Percentiles rank a stretch among this genome's conserved stretches.
These are phyloP conservation scores for Ciborinia camelliae DNA, from an alignment of 2,329 filamentous ascomycete species.

Conservation along the genomic window DNA sequence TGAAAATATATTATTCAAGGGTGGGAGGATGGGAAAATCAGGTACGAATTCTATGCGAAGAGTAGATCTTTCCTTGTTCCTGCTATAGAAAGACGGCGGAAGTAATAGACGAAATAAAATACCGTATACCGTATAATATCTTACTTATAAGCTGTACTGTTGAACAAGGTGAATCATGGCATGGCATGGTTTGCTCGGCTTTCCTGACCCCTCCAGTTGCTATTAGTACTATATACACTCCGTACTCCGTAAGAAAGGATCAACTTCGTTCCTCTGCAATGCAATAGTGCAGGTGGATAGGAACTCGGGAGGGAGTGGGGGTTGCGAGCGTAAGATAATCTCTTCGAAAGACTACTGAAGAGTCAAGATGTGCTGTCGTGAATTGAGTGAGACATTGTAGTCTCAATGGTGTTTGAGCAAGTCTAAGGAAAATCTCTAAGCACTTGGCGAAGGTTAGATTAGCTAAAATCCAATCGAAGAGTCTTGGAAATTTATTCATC, in stretches of 20 bases:
- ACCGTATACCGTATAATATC: too few species aligned
- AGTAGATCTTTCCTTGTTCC: not conserved
- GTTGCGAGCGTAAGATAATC: constrained; percentile 5
- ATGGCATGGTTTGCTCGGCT: not conserved
- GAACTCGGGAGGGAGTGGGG: constrained; percentile 1
- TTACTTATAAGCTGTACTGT: not conserved
- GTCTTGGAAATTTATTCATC: not conserved
- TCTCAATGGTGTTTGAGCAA: not conserved
- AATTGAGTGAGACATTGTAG: too few species aligned
- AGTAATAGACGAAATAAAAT: not conserved
- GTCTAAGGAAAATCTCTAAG: not conserved
- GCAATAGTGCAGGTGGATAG: not conserved
- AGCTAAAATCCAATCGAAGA: not conserved
- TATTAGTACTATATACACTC: too few species aligned
- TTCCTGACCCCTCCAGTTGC: not conserved
- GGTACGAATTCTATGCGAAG: not conserved
- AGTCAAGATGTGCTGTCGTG: constrained; percentile 5
- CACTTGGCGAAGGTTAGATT: too few species aligned
- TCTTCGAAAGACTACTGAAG: constrained; percentile 9
- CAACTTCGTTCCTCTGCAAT: not conserved
- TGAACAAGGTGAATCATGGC: not conserved
- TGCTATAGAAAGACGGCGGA: not conserved
- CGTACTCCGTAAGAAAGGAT: constrained; percentile 2
- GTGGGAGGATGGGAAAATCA: not conserved
- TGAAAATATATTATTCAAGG: not conserved